phyloP scores from a whole-genome alignment of 2,329 filamentous ascomycete species.

The Sporothrix brunneoviolacea region DNA sequence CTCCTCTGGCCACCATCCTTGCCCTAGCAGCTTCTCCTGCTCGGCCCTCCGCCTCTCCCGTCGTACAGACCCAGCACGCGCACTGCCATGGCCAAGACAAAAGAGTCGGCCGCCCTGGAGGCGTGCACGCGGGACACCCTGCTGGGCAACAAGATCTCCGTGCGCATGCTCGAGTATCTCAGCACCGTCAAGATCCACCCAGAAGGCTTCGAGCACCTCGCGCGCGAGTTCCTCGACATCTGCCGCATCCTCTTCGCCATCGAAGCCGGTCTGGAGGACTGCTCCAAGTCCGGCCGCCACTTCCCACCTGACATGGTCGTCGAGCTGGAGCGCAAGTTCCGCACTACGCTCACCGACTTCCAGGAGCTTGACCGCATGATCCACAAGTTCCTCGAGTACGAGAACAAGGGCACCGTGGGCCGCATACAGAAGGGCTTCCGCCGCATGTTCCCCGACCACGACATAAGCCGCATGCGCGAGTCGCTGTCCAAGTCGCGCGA shows the following conservation, averaged over 20 bases:
- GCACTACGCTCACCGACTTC: slow-evolving; percentile 55
- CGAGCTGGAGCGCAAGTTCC: slow-evolving; percentile 60
- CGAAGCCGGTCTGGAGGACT: slow-evolving; percentile 56
- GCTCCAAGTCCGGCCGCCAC: slow-evolving; percentile 36
- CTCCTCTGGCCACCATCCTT: background rate
- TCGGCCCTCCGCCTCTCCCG: background rate
- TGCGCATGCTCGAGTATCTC: slow-evolving; percentile 59
- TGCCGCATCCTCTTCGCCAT: slow-evolving; percentile 62
- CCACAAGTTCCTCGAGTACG: slow-evolving; percentile 53
- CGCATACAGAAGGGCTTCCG: slow-evolving; percentile 55
- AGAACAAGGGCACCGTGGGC: slow-evolving; percentile 54
- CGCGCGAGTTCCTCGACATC: slow-evolving; percentile 60
- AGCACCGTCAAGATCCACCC: slow-evolving; percentile 48
- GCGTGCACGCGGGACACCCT: slow-evolving; percentile 53
- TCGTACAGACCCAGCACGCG: background rate
- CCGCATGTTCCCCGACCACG: slow-evolving; percentile 56
- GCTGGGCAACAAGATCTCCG: slow-evolving; percentile 57
- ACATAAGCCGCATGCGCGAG: slow-evolving; percentile 53
- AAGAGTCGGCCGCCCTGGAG: slow-evolving; percentile 33
- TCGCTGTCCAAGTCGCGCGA: slow-evolving; percentile 54
- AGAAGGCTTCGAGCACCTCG: slow-evolving; percentile 51
- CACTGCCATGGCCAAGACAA: slow-evolving; percentile 22
- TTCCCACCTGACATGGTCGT: slow-evolving; percentile 54
- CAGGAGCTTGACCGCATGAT: slow-evolving; percentile 58
- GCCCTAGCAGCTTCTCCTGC: background rate